Conservation (phyloP, 2,329 filamentous ascomycete species). For the Gaeumannomyces sp. region DNA sequence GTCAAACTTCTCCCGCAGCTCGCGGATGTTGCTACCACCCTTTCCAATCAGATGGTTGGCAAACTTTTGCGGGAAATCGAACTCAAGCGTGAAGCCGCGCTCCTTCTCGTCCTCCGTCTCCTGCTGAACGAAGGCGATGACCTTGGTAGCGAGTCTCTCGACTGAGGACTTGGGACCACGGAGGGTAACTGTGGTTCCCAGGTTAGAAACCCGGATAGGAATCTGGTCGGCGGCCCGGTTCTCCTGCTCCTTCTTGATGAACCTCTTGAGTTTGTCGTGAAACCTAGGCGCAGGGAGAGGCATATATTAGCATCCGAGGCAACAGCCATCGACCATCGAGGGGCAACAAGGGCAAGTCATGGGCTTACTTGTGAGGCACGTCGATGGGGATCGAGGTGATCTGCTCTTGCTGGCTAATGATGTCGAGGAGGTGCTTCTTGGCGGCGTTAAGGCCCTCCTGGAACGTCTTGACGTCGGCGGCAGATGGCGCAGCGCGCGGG, state of each 20-base stretch:
- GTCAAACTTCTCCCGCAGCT: slow-evolving; percentile 60
- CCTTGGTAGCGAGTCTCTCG: slow-evolving; percentile 64
- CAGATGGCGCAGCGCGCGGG: slow-evolving; percentile 45
- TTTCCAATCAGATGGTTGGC: slow-evolving; percentile 78
- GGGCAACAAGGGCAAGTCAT: background rate
- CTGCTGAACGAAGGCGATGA: slow-evolving; percentile 73
- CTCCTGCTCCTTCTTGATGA: slow-evolving; percentile 60
- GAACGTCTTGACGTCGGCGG: slow-evolving; percentile 46
- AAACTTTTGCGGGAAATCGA: slow-evolving; percentile 92
- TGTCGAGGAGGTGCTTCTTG: slow-evolving; percentile 47
- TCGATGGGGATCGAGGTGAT: slow-evolving; percentile 47
- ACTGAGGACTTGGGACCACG: slow-evolving; percentile 72
- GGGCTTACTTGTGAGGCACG: slow-evolving; percentile 46
- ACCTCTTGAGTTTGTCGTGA: slow-evolving; percentile 56
- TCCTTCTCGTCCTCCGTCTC: slow-evolving; percentile 92
- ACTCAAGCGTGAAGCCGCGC: slow-evolving; percentile 76
- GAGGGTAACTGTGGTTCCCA: slow-evolving; percentile 60
- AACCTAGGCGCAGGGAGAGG: slow-evolving; percentile 17
- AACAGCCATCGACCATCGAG: background rate
- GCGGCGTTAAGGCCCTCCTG: slow-evolving; percentile 50
- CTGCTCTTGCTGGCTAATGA: slow-evolving; percentile 54
- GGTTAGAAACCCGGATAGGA: slow-evolving; percentile 52
- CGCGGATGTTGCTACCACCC: slow-evolving; percentile 59
- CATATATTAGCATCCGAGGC: background rate
- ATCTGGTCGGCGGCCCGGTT: slow-evolving; percentile 50